A percentile compares a stretch with the other conserved stretches of the same genome.
Evolutionary conservation across 768 basidiomycete species (phyloP).

Genomic region (Lactarius tabidus): DNA sequence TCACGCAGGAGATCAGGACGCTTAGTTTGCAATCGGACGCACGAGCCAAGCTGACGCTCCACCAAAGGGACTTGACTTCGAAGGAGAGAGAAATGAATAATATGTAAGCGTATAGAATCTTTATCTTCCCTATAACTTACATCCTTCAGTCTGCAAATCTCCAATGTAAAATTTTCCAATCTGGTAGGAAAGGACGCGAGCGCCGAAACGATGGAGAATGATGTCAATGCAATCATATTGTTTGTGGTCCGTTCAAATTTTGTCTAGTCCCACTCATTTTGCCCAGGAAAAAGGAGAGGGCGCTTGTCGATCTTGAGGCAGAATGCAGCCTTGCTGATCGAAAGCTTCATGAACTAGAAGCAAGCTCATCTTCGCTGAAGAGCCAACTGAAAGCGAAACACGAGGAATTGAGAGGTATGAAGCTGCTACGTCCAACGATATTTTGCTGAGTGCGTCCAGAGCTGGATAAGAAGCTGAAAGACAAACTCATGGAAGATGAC

Average conservation of each 20-base stretch:
- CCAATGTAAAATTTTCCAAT: slow-evolving; percentile 58
- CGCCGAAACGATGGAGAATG: slow-evolving; percentile 67
- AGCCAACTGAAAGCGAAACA: slow-evolving; percentile 57
- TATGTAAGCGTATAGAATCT: slow-evolving; percentile 46
- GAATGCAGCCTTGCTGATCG: slow-evolving; percentile 46
- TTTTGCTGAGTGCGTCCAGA: slow-evolving; percentile 33
- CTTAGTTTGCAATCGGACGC: slow-evolving; percentile 77
- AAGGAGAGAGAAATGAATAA: slow-evolving; percentile 64
- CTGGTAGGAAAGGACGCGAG: slow-evolving; percentile 57
- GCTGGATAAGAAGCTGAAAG: slow-evolving; percentile 46
- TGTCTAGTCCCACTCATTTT: neutral
- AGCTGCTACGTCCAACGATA: slow-evolving; percentile 6
- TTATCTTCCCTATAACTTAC: slow-evolving; percentile 7
- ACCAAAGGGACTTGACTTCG: slow-evolving; percentile 59
- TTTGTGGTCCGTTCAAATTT: slow-evolving; percentile 35
- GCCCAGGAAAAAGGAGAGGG: slow-evolving; percentile 63
- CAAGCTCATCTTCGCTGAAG: slow-evolving; percentile 55
- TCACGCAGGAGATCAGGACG: slow-evolving; percentile 65
- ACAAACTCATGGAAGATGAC: slow-evolving; percentile 33
- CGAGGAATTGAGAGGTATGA: slow-evolving; percentile 58
- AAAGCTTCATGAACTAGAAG: slow-evolving; percentile 59
- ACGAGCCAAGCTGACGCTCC: slow-evolving; percentile 74
- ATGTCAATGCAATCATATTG: slow-evolving; percentile 57
- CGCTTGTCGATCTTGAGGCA: slow-evolving; percentile 46
- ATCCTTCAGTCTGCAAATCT: slow-evolving; percentile 55